phyloP scores from a whole-genome alignment of 2,329 filamentous ascomycete genomes.

The Neurospora crassa region DNA sequence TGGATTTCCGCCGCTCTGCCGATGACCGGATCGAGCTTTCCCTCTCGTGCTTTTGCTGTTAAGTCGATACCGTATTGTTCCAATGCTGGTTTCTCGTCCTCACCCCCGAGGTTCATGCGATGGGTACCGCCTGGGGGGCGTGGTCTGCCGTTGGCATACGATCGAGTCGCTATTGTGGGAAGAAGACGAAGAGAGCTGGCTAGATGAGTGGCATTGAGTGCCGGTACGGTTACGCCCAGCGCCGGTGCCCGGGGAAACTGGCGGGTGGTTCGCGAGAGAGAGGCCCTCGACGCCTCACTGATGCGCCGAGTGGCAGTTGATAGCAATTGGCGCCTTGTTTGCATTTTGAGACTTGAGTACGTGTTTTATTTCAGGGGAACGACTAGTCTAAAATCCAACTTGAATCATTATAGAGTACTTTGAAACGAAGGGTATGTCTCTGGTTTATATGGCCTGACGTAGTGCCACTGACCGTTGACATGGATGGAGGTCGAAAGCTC shows the following conservation, averaged over 20 bases:
- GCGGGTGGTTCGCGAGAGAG: constrained; percentile 8
- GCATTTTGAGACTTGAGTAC: constrained; percentile 21
- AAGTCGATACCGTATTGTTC: constrained; percentile 89
- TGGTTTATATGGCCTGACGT: neutral
- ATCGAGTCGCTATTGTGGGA: constrained; percentile 34
- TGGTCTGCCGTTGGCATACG: constrained; percentile 62
- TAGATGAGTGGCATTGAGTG: neutral
- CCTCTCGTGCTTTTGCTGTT: constrained; percentile 72
- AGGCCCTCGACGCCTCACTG: constrained; percentile 18
- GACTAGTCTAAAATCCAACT: neutral
- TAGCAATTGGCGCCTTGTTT: constrained; percentile 29
- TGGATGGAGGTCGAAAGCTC: constrained; percentile 14
- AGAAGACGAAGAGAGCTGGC: constrained; percentile 20
- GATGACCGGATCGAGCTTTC: constrained; percentile 93
- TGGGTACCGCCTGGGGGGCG: constrained; percentile 89
- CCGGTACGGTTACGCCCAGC: constrained; percentile 2
- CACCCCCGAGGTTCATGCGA: constrained; percentile 77
- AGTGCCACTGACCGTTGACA: neutral
- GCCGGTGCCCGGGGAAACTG: constrained; percentile 10
- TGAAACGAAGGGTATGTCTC: neutral
- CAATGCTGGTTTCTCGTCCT: constrained; percentile 71
- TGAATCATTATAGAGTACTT: neutral
- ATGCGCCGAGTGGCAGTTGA: constrained; percentile 25
- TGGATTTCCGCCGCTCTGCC: constrained; percentile 88
- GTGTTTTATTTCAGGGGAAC: neutral